Evolutionary conservation across 768 basidiomycete species (phyloP), one percentile per base, ranked within the genome.

Genomic region (Rhizopogon vesiculosus): DNA sequence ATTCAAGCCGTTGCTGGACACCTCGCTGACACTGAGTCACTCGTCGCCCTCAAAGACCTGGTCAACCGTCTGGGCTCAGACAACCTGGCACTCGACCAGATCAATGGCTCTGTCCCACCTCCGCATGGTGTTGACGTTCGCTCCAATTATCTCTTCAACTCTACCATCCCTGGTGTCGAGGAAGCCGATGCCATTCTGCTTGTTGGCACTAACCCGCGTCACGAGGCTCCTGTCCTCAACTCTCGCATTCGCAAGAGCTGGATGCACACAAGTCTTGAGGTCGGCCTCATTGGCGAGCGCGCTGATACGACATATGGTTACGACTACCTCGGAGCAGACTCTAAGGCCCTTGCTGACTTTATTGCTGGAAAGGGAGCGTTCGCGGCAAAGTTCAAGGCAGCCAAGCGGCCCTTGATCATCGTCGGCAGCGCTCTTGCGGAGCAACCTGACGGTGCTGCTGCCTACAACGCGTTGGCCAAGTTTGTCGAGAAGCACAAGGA

Each of bases 221-320:
- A 98, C 68, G 97, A 99, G 72, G 97, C 94, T 5, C 89, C 97
- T 19, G 95, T 98, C 54, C 78, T 98, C 61, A 99, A 98, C 78
- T 93, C 95, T 25, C 91, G 97, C 59, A 92, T 99, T 64, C 84
- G 97, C 63, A 95, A 93, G 78, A 88, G 85, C 63, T 99, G 93
- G 91, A 68, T 99, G 61, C 88, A 95, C 66, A 86, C 85, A 6
- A 81, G 84, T 45, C 79, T 95, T 33, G 91, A 98, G 64, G 80
- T 97, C 35, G 97, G 90, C 41, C 71, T 96, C 35, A 85, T 99
- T 56, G 97, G 97, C 29, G 89, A 96, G 70, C 82, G 89, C 31
- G 92, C 85, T 19, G 93, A 97, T 66, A 93, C 90, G 16, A 84
- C 91, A 3, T 98, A 98, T 64, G 91, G 91, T 22, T 98, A 96